phyloP scores from a whole-genome alignment of 129 eudicot genomes.

The Cynara cardunculus region DNA sequence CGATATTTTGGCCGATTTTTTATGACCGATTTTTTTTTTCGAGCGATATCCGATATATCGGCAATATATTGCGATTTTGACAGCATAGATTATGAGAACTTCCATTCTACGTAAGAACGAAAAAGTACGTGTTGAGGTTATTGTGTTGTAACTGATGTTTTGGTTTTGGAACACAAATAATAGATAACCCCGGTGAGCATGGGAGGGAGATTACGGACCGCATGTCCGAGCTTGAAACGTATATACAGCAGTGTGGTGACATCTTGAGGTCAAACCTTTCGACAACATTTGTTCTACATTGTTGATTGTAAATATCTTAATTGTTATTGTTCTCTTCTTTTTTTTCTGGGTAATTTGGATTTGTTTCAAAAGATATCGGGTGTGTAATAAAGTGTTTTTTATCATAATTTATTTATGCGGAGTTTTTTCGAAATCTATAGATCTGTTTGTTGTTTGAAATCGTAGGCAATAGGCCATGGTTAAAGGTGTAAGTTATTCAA shows the following conservation, averaged over 20 bases:
- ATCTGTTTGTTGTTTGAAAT: not conserved
- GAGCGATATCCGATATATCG: too few relatives aligned
- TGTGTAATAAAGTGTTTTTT: not conserved
- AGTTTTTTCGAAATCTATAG: not conserved
- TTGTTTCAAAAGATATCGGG: not conserved
- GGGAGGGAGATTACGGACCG: conserved; percentile 53
- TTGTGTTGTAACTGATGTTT: not conserved
- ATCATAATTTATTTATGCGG: not conserved
- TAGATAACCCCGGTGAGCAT: conserved; percentile 62
- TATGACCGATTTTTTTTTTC: too few relatives aligned
- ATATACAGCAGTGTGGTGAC: conserved; percentile 70
- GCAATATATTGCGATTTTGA: too few relatives aligned
- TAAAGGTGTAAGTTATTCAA: not conserved
- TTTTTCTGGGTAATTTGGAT: not conserved
- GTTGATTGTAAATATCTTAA: not conserved
- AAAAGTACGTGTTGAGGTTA: not conserved
- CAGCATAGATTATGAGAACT: too few relatives aligned
- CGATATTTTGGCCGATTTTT: too few relatives aligned
- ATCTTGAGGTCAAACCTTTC: not conserved
- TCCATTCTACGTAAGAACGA: not conserved
- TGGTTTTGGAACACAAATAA: not conserved
- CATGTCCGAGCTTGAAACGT: conserved; percentile 86
- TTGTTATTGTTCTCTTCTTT: not conserved
- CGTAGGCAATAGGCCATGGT: not conserved
- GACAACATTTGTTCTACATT: not conserved